Evolutionary conservation across 345 rosid genomes (phyloP), one percentile per base, ranked within the genome.

Genomic region (Trapa bicornis): DNA sequence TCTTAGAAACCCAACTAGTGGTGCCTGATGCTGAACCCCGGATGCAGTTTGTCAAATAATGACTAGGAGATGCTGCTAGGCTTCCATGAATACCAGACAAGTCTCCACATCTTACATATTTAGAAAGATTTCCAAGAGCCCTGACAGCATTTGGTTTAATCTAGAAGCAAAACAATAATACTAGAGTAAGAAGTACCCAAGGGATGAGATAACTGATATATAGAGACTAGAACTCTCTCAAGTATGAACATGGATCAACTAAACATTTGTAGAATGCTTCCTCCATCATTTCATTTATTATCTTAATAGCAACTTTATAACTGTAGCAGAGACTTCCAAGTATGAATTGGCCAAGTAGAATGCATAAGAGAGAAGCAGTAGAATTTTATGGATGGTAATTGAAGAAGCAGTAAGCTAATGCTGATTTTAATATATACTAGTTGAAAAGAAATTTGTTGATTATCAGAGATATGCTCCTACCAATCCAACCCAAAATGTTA

Each of bases 41-140:
- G 35, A 37, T 61, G 60, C 65, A 36, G 64, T 68, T 65, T 63
- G 65, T 56, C 62, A 39, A 69, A 72, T 75, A 78, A 61, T 65
- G 74, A 58, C 71, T 66, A 7, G 61, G 61, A 67, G 52, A 61
- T 50, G 67, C 73, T 47, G 60, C 63, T 33, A 73, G 73, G 69
- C 73, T 74, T 64, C 48, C 76, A 74, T 78, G 74, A 65, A 60
- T 69, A 45, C 69, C 62, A 73, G 75, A 66, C 45, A 79, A 69
- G 74, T 76, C 70, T 58, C 69, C 68, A 71, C 69, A 77, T 54
- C 71, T 74, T 54, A 79, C 75, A 82, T 83, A 77, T 78, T 88
- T 80, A 62, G 95, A 83, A 71, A 89, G 89, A 81, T 80, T 89
- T 62, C 96, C 98, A 64, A 89, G 92, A 78, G 92, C 89, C 74